Evolutionary conservation across 257 asterid species (phyloP), one percentile per base, ranked within the genome.

Genomic region (Solanum piurae): DNA sequence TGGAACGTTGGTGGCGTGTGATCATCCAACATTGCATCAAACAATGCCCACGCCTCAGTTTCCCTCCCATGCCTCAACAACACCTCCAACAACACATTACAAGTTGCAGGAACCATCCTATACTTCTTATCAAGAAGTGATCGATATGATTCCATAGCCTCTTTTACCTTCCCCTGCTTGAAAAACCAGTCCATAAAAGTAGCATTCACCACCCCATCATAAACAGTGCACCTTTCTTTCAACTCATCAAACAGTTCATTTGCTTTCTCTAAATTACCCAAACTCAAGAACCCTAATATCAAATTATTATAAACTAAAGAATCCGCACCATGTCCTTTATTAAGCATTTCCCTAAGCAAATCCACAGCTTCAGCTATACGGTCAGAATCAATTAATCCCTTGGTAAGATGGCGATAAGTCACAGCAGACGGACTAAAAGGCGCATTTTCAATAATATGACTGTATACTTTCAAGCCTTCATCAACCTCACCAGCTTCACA

Each of bases 171-270:
- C 27, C 96, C 98, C 89, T 95, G 95, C 82, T 90, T 92, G 89
- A 96, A 95, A 89, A 93, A 95, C 95, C 98, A 96, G 84, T 96
- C 96, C 98, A 96, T 95, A 90, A 95, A 95, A 0, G 98, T 94
- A 1, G 98, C 98, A 85, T 94, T 96, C 68, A 96, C 98, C 8
- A 89, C 94, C 49, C 98, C 99, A 87, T 96, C 98, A 86, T 94
- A 95, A 34, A 95, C 95, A 64, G 93, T 85, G 34, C 98, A 95
- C 80, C 95, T 93, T 91, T 94, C 99, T 90, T 94, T 95, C 92
- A 96, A 91, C 92, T 96, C 99, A 68, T 93, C 95, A 76, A 96
- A 92, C 21, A 94, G 74, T 91, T 94, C 98, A 85, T 91, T 91
- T 5, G 98, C 99, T 89, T 94, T 96, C 1, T 93, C 98, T 42